Base-by-base conservation (phyloP, 768 basidiomycete genomes). In the Leccinum broughii region DNA sequence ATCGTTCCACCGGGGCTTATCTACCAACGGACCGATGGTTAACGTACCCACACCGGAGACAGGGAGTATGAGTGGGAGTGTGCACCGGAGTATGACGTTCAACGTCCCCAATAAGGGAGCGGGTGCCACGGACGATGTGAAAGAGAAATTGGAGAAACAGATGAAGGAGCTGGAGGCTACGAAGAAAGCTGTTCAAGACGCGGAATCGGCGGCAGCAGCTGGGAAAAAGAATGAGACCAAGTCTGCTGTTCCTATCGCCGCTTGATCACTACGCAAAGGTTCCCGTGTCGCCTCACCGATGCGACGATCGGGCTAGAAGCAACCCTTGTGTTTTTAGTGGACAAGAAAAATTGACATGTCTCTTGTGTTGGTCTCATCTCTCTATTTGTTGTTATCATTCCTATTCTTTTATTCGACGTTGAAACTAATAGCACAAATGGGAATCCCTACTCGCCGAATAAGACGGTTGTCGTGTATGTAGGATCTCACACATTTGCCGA, bases 1-100 rank as follows among this genome's bases (percentile, higher is more conserved):
- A 3, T 78, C 86, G 13, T 94, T 94, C 81, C 90, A 93, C 69
- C 87, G 90, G 22, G 91, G 92, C 0, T 73, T 93, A 28, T 80
- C 85, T 15, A 78, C 82, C 4, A 80, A 75, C 28, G 82, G 83
- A 0, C 86, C 88, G 7, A 64, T 89, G 63, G 85, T 89, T 44
- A 88, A 69, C 55, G 83, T 90, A 1, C 70, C 78, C 6, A 81
- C 80, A 1, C 88, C 89, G 7, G 87, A 85, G 72, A 76, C 87
- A 2, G 89, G 88, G 20, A 81, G 85, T 20, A 88, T 89, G 75
- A 81, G 83, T 24, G 83, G 77, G 15, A 90, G 90, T 66, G 86
- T 81, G 20, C 82, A 92, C 70, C 83, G 80, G 69, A 91, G 86
- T 58, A 77, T 91, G 64, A 85, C 83, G 49, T 93, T 93, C 68